Percentiles rank a stretch among this genome's conserved stretches.
Conservation (phyloP, 2,329 filamentous ascomycete genomes). For the Penicillium sclerotiorum region DNA sequence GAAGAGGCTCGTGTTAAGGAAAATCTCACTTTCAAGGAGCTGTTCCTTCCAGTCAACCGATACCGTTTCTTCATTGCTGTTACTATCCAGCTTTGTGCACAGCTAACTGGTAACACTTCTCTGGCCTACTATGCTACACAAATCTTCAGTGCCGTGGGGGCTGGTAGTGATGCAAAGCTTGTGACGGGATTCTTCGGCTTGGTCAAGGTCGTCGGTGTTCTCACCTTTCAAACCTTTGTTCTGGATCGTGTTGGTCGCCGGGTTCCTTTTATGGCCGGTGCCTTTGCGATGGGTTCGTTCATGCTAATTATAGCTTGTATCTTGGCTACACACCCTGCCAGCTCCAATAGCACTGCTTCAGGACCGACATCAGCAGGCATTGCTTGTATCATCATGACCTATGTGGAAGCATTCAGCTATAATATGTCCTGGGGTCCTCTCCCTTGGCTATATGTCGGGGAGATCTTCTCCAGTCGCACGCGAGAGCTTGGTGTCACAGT, state of each 20-base stretch:
- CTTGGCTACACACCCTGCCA: constrained; percentile 49
- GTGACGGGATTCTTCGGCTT: constrained; percentile 58
- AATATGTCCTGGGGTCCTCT: constrained; percentile 45
- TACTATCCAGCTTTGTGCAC: constrained; percentile 53
- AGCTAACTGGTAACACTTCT: constrained; percentile 56
- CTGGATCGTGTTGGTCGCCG: constrained; percentile 55
- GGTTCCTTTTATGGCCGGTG: constrained; percentile 52
- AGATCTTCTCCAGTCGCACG: constrained; percentile 41
- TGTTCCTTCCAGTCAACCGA: constrained; percentile 51
- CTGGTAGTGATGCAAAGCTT: constrained; percentile 50
- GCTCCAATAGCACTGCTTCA: constrained; percentile 30
- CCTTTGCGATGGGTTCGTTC: constrained; percentile 54
- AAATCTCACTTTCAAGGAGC: constrained; percentile 51
- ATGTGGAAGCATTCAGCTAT: constrained; percentile 50
- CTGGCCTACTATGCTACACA: constrained; percentile 57
- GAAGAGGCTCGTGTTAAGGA: constrained; percentile 51
- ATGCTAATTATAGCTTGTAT: constrained; percentile 58
- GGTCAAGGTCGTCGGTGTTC: constrained; percentile 54
- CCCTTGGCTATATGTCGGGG: constrained; percentile 41
- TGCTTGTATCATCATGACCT: constrained; percentile 55
- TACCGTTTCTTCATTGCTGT: constrained; percentile 53
- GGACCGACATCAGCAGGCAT: constrained; percentile 43
- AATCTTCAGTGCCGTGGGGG: constrained; percentile 55
- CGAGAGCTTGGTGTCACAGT: constrained; percentile 39
- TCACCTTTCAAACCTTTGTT: constrained; percentile 52